A percentile compares a stretch with the other conserved stretches of the same genome.
Evolutionary conservation across 164 flowering plant species (phyloP).

Genomic region (Liquidambar formosana): DNA sequence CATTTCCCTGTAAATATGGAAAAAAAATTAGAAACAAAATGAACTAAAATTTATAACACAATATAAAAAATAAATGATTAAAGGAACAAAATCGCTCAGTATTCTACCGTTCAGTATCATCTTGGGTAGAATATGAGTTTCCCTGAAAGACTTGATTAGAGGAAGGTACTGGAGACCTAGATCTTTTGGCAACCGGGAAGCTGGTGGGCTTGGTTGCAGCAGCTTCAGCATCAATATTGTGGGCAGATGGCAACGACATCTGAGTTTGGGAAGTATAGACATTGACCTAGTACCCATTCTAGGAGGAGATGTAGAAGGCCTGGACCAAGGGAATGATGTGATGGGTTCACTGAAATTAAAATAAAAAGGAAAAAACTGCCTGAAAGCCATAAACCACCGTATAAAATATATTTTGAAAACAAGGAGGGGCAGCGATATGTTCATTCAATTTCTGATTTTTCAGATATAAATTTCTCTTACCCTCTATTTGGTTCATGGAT

Average conservation of each 20-base stretch:
- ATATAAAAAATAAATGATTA: not conserved
- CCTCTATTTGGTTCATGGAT: no score
- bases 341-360: not conserved
- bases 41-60: not conserved
- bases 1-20: conserved; percentile 51
- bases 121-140: conserved; percentile 27
- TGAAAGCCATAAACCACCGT: no score
- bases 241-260: conserved; percentile 26
- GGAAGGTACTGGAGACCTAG: conserved; percentile 50
- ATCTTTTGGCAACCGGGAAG: conserved; percentile 50
- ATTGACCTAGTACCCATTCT: conserved; percentile 18
- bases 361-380: not conserved
- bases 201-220: conserved; percentile 23
- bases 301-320: conserved; percentile 41
- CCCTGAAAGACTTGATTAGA: conserved; percentile 29
- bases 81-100: not conserved
- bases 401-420: no score
- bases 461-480: no score
- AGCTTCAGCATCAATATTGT: conserved; percentile 25
- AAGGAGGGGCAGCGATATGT: no score
- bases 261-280: conserved; percentile 21
- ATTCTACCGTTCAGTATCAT: conserved; percentile 57
- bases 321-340: conserved; percentile 16
- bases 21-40: not conserved
- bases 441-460: no score